These are phyloP conservation scores for Hypoxylon sp. DNA, from an alignment of 2,329 filamentous ascomycete species.

Conservation along the genomic window DNA sequence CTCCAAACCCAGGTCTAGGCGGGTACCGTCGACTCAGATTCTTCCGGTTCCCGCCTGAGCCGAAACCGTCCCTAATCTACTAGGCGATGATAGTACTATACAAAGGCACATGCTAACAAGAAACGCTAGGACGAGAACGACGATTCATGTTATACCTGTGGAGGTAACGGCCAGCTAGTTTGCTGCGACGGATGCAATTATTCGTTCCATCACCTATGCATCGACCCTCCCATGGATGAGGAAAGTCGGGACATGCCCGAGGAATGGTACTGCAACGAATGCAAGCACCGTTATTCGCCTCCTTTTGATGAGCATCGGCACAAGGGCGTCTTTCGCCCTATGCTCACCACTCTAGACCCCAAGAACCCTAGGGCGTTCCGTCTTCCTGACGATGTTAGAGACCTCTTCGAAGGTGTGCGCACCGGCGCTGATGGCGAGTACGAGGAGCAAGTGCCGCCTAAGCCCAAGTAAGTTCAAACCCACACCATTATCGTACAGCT, in stretches of 20 bases:
- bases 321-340: constrained; percentile 66
- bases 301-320: constrained; percentile 55
- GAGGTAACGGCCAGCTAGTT: constrained; percentile 82
- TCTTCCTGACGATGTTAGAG: constrained; percentile 74
- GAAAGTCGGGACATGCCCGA: constrained; percentile 63
- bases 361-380: constrained; percentile 76
- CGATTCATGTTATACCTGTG: constrained; percentile 88
- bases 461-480: constrained; percentile 63
- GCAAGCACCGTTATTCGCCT: constrained; percentile 60
- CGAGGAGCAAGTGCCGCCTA: constrained; percentile 66
- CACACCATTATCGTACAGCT: background rate
- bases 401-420: constrained; percentile 80
- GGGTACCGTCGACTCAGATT: constrained; percentile 36
- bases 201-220: constrained; percentile 89
- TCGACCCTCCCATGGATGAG: constrained; percentile 78
- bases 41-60: constrained; percentile 46
- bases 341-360: constrained; percentile 71
- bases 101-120: constrained; percentile 48
- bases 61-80: constrained; percentile 45
- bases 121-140: constrained; percentile 74
- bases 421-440: constrained; percentile 82
- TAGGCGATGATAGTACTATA: constrained; percentile 39
- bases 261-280: constrained; percentile 87
- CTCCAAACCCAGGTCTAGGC: constrained; percentile 28
- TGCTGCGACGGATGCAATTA: constrained; percentile 93